Percentiles rank a stretch among this genome's conserved stretches.
Evolutionary conservation across 2,329 filamentous ascomycete species (phyloP).

Genomic region (Tolypocladium tropicale): DNA sequence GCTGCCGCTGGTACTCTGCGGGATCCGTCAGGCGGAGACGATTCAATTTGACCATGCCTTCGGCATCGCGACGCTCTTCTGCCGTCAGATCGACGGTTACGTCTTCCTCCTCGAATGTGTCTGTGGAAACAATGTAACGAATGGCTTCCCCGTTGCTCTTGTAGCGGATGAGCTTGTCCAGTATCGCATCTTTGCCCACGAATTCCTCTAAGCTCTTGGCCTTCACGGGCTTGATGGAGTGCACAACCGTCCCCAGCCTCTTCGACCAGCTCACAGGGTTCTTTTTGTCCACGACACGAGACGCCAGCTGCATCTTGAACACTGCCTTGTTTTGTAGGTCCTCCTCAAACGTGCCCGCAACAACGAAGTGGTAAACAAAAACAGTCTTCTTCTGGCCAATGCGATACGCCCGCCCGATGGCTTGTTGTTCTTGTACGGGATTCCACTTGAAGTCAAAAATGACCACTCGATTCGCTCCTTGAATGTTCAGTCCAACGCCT

Average conservation of each 20-base stretch:
- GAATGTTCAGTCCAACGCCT: constrained; percentile 74
- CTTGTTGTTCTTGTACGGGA: constrained; percentile 74
- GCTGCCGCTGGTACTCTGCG: constrained; percentile 14
- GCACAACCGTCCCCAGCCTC: constrained; percentile 47
- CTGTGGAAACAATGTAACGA: constrained; percentile 51
- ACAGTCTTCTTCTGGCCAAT: constrained; percentile 74
- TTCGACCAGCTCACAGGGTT: constrained; percentile 59
- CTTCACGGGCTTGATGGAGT: constrained; percentile 39
- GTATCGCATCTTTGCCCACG: constrained; percentile 51
- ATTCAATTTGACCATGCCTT: constrained; percentile 24
- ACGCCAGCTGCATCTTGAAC: constrained; percentile 74
- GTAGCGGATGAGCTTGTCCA: constrained; percentile 37
- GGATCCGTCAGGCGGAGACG: constrained; percentile 22
- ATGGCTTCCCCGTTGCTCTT: constrained; percentile 29
- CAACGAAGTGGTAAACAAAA: constrained; percentile 73
- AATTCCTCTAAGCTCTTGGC: constrained; percentile 42
- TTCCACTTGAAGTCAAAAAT: constrained; percentile 80
- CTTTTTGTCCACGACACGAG: constrained; percentile 74
- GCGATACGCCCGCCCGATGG: constrained; percentile 76
- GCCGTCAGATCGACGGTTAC: constrained; percentile 41
- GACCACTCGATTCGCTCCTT: constrained; percentile 73
- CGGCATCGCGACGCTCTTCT: constrained; percentile 49
- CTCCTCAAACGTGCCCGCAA: constrained; percentile 72
- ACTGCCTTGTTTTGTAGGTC: constrained; percentile 61
- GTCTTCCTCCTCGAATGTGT: constrained; percentile 64